Evolutionary conservation across 176 grass and related monocot species (phyloP).

Genomic region (barley (Hordeum vulgare)): MorexV3_pseudomolecules_assembly NC_058518.1:428639449-428639948

Average conservation of each 20-base stretch:
- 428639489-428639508: neutral
- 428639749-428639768: neutral
- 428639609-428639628: neutral
- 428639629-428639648: neutral
- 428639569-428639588: conserved; percentile 48
- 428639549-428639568: neutral
- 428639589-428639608: neutral
- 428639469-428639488: neutral
- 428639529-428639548: neutral
- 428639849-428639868: neutral
- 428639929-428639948: neutral
- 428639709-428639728: neutral
- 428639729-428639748: neutral
- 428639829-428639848: neutral
- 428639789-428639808: neutral
- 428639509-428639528: neutral
- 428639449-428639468: neutral
- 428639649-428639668: neutral
- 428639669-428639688: neutral
- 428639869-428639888: neutral
- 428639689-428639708: neutral
- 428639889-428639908: neutral
- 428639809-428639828: neutral
- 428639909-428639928: neutral
- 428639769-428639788: neutral